These are phyloP conservation scores for Trypanosomatidae sp. DNA, from an alignment of 208 protist genomes.

Conservation along the genomic window DNA sequence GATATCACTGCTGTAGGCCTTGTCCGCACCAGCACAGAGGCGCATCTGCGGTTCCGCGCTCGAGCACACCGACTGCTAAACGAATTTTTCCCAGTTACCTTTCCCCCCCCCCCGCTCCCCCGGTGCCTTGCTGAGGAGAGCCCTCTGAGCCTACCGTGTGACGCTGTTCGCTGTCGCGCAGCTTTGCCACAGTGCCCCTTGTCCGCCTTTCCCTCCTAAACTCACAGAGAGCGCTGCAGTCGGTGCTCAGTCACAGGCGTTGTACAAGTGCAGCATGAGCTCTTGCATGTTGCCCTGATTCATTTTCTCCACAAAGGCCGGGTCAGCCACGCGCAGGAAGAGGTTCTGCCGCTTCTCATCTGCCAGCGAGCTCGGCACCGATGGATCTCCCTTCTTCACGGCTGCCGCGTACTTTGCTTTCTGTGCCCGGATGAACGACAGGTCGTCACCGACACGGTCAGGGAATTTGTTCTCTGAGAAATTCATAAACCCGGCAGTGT, in stretches of 20 bases:
- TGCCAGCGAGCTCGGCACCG: constrained; percentile 74
- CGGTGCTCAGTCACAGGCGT: constrained; percentile 63
- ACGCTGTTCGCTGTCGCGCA: neutral
- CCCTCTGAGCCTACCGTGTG: neutral
- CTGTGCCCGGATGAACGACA: constrained; percentile 60
- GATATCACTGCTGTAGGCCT: neutral
- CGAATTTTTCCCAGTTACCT: neutral
- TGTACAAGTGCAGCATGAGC: constrained; percentile 81
- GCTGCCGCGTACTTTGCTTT: constrained; percentile 38
- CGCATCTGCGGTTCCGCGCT: neutral
- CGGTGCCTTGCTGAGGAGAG: neutral
- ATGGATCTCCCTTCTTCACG: constrained; percentile 50
- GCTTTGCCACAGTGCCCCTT: neutral
- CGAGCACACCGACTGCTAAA: neutral
- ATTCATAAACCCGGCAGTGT: constrained; percentile 79
- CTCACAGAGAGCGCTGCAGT: neutral
- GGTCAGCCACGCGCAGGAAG: constrained; percentile 84
- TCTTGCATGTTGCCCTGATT: constrained; percentile 32
- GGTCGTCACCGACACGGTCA: constrained; percentile 19
- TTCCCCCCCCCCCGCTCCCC: neutral
- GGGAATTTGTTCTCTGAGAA: constrained; percentile 49
- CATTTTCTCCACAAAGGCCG: constrained; percentile 45
- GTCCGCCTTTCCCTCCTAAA: neutral
- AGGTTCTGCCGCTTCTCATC: constrained; percentile 88
- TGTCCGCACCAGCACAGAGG: neutral